phyloP scores from a whole-genome alignment of 1,284 basidiomycete species.

The Ceratorhiza oryzae-sativae region DNA sequence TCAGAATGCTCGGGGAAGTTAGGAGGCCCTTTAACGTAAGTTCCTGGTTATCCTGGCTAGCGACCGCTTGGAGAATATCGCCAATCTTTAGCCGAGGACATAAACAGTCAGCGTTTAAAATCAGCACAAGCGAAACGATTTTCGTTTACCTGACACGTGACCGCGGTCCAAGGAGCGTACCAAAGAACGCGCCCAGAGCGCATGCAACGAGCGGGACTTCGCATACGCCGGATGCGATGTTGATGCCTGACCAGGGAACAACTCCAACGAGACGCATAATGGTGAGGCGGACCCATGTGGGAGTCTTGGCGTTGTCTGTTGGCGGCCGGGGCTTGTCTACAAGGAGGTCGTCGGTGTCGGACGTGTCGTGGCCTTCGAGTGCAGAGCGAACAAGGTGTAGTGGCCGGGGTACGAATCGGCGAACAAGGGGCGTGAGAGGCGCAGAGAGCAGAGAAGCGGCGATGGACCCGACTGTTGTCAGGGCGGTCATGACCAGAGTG shows the following conservation, averaged over 20 bases:
- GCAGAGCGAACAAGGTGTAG: constrained; percentile 79
- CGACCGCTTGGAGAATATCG: constrained; percentile 74
- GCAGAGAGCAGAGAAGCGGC: constrained; percentile 78
- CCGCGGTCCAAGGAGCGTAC: constrained; percentile 82
- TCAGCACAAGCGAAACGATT: constrained; percentile 31
- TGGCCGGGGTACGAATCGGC: constrained; percentile 79
- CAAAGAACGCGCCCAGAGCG: constrained; percentile 81
- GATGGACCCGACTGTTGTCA: constrained; percentile 84
- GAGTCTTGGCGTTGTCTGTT: constrained; percentile 51
- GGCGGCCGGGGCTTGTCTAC: background rate
- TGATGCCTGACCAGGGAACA: constrained; percentile 94
- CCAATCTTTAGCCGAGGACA: constrained; percentile 63
- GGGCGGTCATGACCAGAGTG: constrained; percentile 75
- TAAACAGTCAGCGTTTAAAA: background rate
- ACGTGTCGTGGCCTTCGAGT: constrained; percentile 59
- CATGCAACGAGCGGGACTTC: constrained; percentile 78
- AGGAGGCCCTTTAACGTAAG: constrained; percentile 76
- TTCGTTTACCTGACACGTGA: constrained; percentile 78
- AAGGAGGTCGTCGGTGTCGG: constrained; percentile 45
- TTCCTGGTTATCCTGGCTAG: constrained; percentile 54
- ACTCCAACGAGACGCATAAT: constrained; percentile 87
- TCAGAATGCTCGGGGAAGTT: constrained; percentile 71
- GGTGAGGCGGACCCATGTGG: constrained; percentile 83
- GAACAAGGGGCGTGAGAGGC: constrained; percentile 82
- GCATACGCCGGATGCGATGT: constrained; percentile 90